Evolutionary conservation across 2,329 filamentous ascomycete genomes (phyloP).

Genomic region (Cercospora sp.): DNA sequence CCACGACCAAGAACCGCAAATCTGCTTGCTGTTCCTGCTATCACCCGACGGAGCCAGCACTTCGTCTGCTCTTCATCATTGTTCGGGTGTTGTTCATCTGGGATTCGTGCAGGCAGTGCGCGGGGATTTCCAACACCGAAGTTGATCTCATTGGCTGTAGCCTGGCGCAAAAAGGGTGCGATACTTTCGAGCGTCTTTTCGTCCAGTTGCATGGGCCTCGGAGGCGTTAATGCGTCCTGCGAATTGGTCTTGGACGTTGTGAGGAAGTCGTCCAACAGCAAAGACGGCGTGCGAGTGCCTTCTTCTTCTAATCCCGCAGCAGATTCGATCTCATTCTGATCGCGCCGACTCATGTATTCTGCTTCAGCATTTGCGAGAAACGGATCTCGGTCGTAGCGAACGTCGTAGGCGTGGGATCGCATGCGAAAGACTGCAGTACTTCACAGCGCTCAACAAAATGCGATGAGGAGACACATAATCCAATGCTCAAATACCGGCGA

Average conservation of each 20-base stretch:
- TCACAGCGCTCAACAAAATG: background rate
- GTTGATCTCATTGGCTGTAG: background rate
- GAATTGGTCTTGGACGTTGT: background rate
- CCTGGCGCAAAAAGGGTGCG: constrained; percentile 6
- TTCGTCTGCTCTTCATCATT: background rate
- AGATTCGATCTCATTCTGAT: background rate
- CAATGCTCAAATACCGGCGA: background rate
- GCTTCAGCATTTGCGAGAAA: background rate
- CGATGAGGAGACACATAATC: background rate
- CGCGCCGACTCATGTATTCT: constrained; percentile 2
- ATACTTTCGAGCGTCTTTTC: constrained; percentile 6
- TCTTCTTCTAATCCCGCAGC: background rate
- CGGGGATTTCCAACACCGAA: background rate
- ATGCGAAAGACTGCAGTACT: background rate
- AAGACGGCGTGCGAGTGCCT: background rate
- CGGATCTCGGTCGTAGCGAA: background rate
- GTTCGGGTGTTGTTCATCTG: background rate
- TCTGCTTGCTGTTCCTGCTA: background rate
- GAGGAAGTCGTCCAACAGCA: background rate
- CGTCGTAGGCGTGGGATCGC: background rate
- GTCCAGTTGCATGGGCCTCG: constrained; percentile 1
- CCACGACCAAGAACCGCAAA: background rate
- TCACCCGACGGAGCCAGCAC: background rate
- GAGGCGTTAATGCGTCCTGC: background rate
- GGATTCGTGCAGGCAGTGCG: background rate